Percentiles rank a stretch among this genome's conserved stretches.
Evolutionary conservation across 345 rosid species (phyloP).

Genomic region (Bruguiera parviflora): DNA sequence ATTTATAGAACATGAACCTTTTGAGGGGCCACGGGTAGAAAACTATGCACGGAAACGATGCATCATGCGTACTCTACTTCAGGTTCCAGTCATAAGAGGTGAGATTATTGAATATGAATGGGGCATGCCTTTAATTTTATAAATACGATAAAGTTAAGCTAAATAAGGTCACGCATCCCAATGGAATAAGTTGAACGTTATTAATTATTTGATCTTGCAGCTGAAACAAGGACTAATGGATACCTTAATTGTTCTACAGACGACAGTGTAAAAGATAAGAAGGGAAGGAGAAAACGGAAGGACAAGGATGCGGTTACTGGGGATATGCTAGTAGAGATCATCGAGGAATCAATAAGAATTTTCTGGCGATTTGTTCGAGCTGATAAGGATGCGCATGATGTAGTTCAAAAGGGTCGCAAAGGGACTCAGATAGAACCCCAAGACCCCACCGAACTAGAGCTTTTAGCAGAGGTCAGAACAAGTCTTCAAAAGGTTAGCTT

Average conservation of each 20-base stretch:
- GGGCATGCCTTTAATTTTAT: not conserved
- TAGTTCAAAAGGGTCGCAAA: conserved; percentile 37
- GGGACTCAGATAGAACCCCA: conserved; percentile 58
- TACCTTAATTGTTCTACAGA: conserved; percentile 39
- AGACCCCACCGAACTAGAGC: conserved; percentile 47
- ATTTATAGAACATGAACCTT: conserved; percentile 78
- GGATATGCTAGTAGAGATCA: conserved; percentile 65
- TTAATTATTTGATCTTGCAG: conserved; percentile 8
- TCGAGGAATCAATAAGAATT: conserved; percentile 88
- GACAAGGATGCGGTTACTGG: conserved; percentile 47
- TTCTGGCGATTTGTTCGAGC: conserved; percentile 80
- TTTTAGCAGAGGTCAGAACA: conserved; percentile 45
- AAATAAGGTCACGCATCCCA: conserved; percentile 1
- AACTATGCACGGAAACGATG: conserved; percentile 71
- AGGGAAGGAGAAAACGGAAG: conserved; percentile 36
- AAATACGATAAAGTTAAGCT: not conserved
- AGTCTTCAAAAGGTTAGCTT: conserved; percentile 64
- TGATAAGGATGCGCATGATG: conserved; percentile 53
- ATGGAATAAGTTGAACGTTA: conserved; percentile 8
- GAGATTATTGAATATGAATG: not conserved
- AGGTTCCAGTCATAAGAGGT: conserved; percentile 91
- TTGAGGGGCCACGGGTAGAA: conserved; percentile 76
- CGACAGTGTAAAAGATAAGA: conserved; percentile 56
- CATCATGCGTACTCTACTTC: conserved; percentile 72
- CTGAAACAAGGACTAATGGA: conserved; percentile 8